phyloP scores from a whole-genome alignment of 1,139 yeast genomes.

The Hanseniaspora uvarum region DNA sequence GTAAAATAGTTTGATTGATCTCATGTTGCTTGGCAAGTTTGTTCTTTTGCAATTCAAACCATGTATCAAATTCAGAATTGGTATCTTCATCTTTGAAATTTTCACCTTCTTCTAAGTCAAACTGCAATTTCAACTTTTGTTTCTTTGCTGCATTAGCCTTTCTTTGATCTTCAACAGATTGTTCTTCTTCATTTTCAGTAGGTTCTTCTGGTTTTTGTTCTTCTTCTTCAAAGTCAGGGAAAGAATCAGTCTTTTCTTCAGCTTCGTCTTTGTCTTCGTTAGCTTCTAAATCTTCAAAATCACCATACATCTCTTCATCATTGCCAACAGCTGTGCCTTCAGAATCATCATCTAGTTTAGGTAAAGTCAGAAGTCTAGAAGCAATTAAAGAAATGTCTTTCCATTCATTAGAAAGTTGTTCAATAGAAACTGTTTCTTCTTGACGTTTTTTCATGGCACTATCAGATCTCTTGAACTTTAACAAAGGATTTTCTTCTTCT shows the following conservation, averaged over 20 bases:
- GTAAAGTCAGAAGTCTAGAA: conserved; percentile 57
- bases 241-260: conserved; percentile 36
- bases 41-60: conserved; percentile 96
- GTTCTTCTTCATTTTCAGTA: conserved; percentile 32
- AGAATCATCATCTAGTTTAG: conserved; percentile 38
- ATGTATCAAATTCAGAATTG: conserved; percentile 73
- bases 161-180: conserved; percentile 60
- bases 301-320: conserved; percentile 45
- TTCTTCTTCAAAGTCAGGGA: conserved; percentile 43
- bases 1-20: conserved; percentile 73
- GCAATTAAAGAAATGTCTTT: conserved; percentile 39
- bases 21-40: conserved; percentile 94
- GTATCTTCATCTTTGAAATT: conserved; percentile 67
- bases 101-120: conserved; percentile 77
- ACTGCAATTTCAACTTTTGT: conserved; percentile 75
- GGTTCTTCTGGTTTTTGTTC: conserved; percentile 41
- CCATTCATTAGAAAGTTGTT: conserved; percentile 49
- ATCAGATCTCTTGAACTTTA: conserved; percentile 20
- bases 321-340: conserved; percentile 32
- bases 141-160: conserved; percentile 77
- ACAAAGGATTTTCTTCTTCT: conserved; percentile 40
- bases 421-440: conserved; percentile 38
- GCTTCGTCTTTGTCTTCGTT: conserved; percentile 31
- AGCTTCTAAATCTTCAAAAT: conserved; percentile 69
- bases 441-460: conserved; percentile 32